A percentile compares a stretch with the other conserved stretches of the same genome.
These are phyloP conservation scores for Talaromyces ruber DNA, from an alignment of 495 filamentous ascomycete species.

Conservation along the genomic window DNA sequence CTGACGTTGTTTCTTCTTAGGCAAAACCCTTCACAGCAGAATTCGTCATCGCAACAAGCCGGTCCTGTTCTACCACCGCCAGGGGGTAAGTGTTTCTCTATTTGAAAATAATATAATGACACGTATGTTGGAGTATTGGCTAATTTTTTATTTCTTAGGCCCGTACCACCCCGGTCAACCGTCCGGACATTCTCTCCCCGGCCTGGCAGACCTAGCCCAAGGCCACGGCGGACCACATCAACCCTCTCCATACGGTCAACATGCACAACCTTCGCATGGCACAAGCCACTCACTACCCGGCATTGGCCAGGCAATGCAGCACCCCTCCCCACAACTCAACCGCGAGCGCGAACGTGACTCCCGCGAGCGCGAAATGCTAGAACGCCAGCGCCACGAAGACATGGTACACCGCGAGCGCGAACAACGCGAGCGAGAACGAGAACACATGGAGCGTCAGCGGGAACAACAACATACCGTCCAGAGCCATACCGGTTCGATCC, in stretches of 20 bases:
- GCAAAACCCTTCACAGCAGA: slow-evolving; percentile 40
- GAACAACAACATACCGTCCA: slow-evolving; percentile 60
- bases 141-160: slow-evolving; percentile 23
- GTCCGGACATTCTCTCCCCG: slow-evolving; percentile 42
- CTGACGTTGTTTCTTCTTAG: slow-evolving; percentile 15
- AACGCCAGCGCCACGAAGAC: slow-evolving; percentile 49
- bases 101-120: background rate
- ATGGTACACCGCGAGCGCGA: slow-evolving; percentile 58
- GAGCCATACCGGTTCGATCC: slow-evolving; percentile 73
- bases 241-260: slow-evolving; percentile 38
- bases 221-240: slow-evolving; percentile 40
- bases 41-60: slow-evolving; percentile 35
- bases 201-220: slow-evolving; percentile 43
- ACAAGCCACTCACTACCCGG: slow-evolving; percentile 43
- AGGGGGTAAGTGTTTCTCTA: slow-evolving; percentile 28
- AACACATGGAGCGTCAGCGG: slow-evolving; percentile 41
- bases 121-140: slow-evolving; percentile 1
- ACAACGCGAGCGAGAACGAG: slow-evolving; percentile 33
- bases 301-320: slow-evolving; percentile 43
- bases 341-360: slow-evolving; percentile 46
- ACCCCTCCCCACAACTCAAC: slow-evolving; percentile 43
- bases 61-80: slow-evolving; percentile 43
- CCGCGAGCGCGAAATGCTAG: slow-evolving; percentile 38
- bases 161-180: slow-evolving; percentile 38
- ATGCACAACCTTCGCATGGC: slow-evolving; percentile 32